Evolutionary conservation across 176 grass and related monocot genomes (phyloP), one percentile per base, ranked within the genome.

Genomic region (Oryza glumipatula): DNA sequence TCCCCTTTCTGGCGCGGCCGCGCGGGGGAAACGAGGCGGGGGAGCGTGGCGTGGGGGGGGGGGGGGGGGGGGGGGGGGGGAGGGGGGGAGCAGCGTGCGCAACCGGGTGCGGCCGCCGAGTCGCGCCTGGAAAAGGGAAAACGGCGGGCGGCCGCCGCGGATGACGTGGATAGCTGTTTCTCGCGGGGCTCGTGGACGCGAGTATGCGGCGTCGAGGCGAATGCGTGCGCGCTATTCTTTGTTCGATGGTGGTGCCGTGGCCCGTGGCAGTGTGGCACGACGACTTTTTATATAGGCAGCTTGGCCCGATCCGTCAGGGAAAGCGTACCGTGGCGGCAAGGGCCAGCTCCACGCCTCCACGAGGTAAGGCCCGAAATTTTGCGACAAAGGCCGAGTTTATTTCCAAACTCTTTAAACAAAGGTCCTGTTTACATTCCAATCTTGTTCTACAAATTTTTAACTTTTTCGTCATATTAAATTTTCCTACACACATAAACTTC

Each of bases 21-120:
- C 19, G 72, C 66, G 72, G 54, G 30, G 52, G 16, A 21, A 67
- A 23, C 73, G 88, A 73, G 72, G 32, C 33, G 14, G 38, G 38
- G 49, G 61, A 45, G 1, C 32, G 79, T 51, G 41, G 2, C 30
- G 30, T 30, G 30, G 28, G 28, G 23, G 23, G 23, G 23, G 23
- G 30, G 30, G 30, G 30, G 80, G 77, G 73, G 30, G 30, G 30
- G 30, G 80, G 77, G 73, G n/a, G n/a, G n/a, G n/a, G n/a, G n/a
- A n/a, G 28, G 28, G 28, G 30, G 80, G 77, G 73, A 39, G 77
- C 56, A 3, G 76, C 67, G 86, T 5, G 65, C 43, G 72, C 39
- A 74, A 13, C 78, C 83, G 83, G 11, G 84, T 49, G 89, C 89
- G 70, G 84, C 89, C 80, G 75, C 76, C 70, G n/a, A 84, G 64